A percentile compares a stretch with the other conserved stretches of the same genome.
These are phyloP conservation scores for Aspergillus fumigatus DNA, from an alignment of 2,329 filamentous ascomycete species.

Conservation along the genomic window DNA sequence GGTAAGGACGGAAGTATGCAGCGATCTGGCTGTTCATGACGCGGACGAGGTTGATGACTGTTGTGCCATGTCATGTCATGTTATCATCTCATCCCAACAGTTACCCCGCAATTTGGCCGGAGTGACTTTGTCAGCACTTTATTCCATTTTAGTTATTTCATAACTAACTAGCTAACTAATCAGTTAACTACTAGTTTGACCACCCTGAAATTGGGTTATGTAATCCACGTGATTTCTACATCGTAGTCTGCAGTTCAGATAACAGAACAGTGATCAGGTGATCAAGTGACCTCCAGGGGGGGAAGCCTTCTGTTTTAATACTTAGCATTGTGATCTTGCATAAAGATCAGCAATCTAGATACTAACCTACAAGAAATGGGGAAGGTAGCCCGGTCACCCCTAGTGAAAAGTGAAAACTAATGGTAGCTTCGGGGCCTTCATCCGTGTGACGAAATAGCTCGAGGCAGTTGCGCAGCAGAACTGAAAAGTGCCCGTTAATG, in stretches of 20 bases:
- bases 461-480: no score
- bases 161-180: not conserved
- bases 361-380: not conserved
- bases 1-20: not conserved
- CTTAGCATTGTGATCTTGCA: not conserved
- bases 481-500: not conserved
- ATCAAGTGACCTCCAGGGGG: no score
- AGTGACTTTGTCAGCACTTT: not conserved
- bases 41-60: slow-evolving; percentile 2
- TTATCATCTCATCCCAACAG: not conserved
- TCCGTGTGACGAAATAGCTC: no score
- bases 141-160: not conserved
- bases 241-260: no score
- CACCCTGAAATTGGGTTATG: not conserved
- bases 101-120: slow-evolving; percentile 8
- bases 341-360: not conserved
- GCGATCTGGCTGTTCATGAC: no score
- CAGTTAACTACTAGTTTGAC: no score
- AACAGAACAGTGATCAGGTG: no score
- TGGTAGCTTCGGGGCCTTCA: not conserved
- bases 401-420: not conserved
- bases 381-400: not conserved
- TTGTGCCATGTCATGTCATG: slow-evolving; percentile 6
- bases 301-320: no score
- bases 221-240: not conserved